A percentile compares a stretch with the other conserved stretches of the same genome.
Evolutionary conservation across 257 asterid species (phyloP).

Genomic region (Solanum etuberosum): DNA sequence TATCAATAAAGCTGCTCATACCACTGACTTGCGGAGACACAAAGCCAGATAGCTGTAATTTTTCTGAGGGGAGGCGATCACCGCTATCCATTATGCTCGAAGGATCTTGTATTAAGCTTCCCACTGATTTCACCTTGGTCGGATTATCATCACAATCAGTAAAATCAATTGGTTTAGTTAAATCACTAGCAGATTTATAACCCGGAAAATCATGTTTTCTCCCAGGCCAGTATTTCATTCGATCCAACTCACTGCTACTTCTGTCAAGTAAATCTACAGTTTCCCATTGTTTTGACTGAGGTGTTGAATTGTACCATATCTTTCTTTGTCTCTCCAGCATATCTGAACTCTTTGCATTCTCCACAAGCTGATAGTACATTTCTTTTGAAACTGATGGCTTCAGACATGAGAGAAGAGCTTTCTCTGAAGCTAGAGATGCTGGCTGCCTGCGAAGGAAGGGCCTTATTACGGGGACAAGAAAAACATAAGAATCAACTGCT

Average conservation of each 20-base stretch:
- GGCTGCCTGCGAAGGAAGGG: conserved; percentile 93
- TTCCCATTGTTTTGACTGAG: conserved; percentile 66
- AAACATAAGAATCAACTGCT: conserved; percentile 96
- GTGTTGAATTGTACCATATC: conserved; percentile 83
- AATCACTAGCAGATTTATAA: conserved; percentile 20
- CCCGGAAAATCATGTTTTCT: conserved; percentile 35
- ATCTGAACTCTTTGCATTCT: conserved; percentile 81
- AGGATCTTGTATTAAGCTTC: conserved; percentile 39
- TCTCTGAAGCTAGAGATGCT: conserved; percentile 86
- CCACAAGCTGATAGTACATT: conserved; percentile 57
- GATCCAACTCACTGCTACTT: conserved; percentile 66
- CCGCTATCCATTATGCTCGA: conserved; percentile 31
- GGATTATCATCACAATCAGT: conserved; percentile 33
- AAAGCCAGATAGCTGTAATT: conserved; percentile 85
- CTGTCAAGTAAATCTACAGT: conserved; percentile 59
- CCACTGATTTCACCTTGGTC: conserved; percentile 42
- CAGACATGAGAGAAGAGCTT: conserved; percentile 68
- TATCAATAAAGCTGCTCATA: conserved; percentile 82
- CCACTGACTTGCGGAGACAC: conserved; percentile 91
- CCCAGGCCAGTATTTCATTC: conserved; percentile 54
- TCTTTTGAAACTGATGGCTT: conserved; percentile 84
- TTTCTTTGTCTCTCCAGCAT: conserved; percentile 97
- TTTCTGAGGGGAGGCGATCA: conserved; percentile 67
- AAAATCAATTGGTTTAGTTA: conserved; percentile 24
- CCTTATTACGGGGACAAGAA: conserved; percentile 81